phyloP scores from a whole-genome alignment of 2,329 filamentous ascomycete genomes.

The Stachybotrys chlorohalonatus region DNA sequence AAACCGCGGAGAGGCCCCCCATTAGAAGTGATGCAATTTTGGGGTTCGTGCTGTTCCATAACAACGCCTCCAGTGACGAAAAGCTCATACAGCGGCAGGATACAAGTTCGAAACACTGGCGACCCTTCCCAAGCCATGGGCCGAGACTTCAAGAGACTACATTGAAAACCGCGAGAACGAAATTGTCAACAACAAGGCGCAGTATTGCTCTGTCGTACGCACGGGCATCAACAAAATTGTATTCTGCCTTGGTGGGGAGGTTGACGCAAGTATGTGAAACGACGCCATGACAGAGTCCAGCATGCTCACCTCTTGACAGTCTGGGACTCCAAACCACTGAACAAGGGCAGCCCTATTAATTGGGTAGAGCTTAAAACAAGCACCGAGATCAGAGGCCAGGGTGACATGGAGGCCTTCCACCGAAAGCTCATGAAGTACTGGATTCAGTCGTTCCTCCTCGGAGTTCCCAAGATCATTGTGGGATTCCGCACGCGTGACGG shows the following conservation, averaged over 20 bases:
- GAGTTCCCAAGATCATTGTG: conserved; percentile 84
- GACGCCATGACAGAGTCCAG: background rate
- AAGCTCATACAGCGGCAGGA: conserved; percentile 36
- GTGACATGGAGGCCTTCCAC: conserved; percentile 69
- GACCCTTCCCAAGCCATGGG: conserved; percentile 68
- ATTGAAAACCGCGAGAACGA: conserved; percentile 69
- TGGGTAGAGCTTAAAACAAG: conserved; percentile 95
- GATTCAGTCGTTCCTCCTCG: conserved; percentile 91
- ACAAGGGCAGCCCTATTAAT: conserved; percentile 60
- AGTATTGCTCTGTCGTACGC: conserved; percentile 90
- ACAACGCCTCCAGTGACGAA: background rate
- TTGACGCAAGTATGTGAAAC: conserved; percentile 63
- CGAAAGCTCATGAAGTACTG: conserved; percentile 91
- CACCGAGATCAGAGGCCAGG: conserved; percentile 57
- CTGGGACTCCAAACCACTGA: conserved; percentile 70
- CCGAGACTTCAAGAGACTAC: conserved; percentile 58
- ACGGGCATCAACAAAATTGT: conserved; percentile 72
- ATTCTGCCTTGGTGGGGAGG: conserved; percentile 82
- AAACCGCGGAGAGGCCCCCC: conserved; percentile 33
- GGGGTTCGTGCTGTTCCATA: conserved; percentile 49
- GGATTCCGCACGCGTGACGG: conserved; percentile 73
- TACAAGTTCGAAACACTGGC: conserved; percentile 94
- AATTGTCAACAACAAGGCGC: conserved; percentile 77
- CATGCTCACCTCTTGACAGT: conserved; percentile 35
- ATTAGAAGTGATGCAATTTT: conserved; percentile 81